phyloP scores from a whole-genome alignment of 1,284 basidiomycete species.

The Rhodofomes roseus region DNA sequence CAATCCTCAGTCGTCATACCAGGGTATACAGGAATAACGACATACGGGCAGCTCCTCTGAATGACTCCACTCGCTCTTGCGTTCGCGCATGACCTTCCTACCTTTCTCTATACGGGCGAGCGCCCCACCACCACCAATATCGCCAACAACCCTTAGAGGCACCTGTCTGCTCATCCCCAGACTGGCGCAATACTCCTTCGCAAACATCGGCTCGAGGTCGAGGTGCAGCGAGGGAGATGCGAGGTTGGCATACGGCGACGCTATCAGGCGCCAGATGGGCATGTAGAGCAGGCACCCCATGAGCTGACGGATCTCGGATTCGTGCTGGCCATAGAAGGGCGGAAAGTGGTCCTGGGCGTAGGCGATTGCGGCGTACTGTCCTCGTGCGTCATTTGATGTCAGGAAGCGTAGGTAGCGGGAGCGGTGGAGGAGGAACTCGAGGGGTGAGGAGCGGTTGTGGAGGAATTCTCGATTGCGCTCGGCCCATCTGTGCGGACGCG shows the following conservation, averaged over 20 bases:
- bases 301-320: constrained; percentile 71
- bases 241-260: constrained; percentile 74
- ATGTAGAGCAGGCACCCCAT: constrained; percentile 74
- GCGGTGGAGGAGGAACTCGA: constrained; percentile 86
- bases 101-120: constrained; percentile 90
- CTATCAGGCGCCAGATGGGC: constrained; percentile 56
- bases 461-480: constrained; percentile 63
- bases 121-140: constrained; percentile 88
- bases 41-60: constrained; percentile 80
- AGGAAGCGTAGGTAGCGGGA: constrained; percentile 80
- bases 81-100: constrained; percentile 86
- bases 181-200: constrained; percentile 85
- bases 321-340: constrained; percentile 63
- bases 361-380: constrained; percentile 52
- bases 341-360: constrained; percentile 74
- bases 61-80: constrained; percentile 89
- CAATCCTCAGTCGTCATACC: background rate
- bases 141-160: constrained; percentile 82
- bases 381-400: constrained; percentile 51
- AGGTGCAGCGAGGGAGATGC: constrained; percentile 65
- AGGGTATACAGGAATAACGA: constrained; percentile 18
- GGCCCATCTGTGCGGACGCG: constrained; percentile 62
- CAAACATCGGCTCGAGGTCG: constrained; percentile 79
- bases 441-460: constrained; percentile 62
- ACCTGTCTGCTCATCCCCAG: constrained; percentile 87